Evolutionary conservation across 768 basidiomycete species (phyloP).

Genomic region (Galerina sulciceps): DNA sequence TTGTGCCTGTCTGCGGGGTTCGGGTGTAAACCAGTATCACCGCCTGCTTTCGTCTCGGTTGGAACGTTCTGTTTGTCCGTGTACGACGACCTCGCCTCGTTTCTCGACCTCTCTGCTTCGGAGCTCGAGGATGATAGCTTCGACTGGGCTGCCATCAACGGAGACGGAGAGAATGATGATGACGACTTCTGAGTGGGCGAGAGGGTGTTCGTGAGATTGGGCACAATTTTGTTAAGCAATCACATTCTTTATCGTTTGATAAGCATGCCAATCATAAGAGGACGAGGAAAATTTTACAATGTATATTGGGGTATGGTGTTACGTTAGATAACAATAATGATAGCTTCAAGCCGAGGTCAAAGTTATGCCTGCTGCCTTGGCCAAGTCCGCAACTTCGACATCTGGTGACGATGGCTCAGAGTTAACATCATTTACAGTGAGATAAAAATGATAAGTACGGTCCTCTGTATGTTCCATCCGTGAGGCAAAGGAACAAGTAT

Average conservation of each 20-base stretch:
- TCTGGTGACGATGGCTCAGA: conserved; percentile 32
- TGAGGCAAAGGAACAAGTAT: conserved; percentile 52
- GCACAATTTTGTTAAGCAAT: background rate
- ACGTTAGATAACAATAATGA: too few relatives aligned
- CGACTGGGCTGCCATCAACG: background rate
- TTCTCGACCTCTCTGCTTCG: conserved; percentile 3
- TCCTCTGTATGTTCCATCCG: conserved; percentile 69
- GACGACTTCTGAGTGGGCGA: background rate
- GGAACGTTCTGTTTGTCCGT: background rate
- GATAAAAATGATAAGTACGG: conserved; percentile 43
- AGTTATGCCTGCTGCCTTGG: conserved; percentile 45
- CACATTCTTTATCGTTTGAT: background rate
- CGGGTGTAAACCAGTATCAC: background rate
- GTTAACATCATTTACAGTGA: conserved; percentile 10
- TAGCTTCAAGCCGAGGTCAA: conserved; percentile 1
- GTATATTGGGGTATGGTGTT: too few relatives aligned
- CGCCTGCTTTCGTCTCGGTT: background rate
- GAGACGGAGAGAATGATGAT: background rate
- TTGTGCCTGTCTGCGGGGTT: background rate
- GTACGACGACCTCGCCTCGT: background rate
- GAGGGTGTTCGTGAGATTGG: background rate
- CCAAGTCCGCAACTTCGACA: conserved; percentile 51
- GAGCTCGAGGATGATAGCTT: background rate
- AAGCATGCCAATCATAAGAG: background rate
- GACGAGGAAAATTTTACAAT: background rate